phyloP scores from a whole-genome alignment of 2,329 filamentous ascomycete species.

The Endocalyx cinctus region DNA sequence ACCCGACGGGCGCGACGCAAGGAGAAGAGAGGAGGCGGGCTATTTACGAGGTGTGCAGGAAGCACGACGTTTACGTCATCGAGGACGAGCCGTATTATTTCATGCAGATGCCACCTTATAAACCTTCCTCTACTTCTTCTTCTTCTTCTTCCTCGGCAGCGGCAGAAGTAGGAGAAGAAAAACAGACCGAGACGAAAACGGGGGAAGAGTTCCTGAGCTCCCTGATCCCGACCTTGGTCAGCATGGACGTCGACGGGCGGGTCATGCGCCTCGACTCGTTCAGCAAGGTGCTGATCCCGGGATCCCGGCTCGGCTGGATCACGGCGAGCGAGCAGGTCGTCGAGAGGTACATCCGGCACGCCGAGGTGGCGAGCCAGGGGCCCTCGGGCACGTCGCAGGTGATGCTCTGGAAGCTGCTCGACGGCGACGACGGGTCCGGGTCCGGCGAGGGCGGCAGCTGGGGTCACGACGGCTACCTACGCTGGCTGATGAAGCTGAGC shows the following conservation, averaged over 20 bases:
- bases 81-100: conserved; percentile 97
- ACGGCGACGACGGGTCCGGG: too few species aligned
- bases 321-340: conserved; percentile 81
- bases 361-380: conserved; percentile 79
- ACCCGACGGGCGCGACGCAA: conserved; percentile 85
- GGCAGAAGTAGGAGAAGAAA: too few species aligned
- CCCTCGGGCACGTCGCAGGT: conserved; percentile 82
- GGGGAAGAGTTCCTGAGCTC: conserved; percentile 68
- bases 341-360: conserved; percentile 76
- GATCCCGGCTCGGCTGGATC: conserved; percentile 80
- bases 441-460: too few species aligned
- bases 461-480: conserved; percentile 85
- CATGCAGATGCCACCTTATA: conserved; percentile 79
- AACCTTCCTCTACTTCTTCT: too few species aligned
- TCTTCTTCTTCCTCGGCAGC: too few species aligned
- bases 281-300: conserved; percentile 84
- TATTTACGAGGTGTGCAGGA: conserved; percentile 73
- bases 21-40: conserved; percentile 60
- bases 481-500: conserved; percentile 82
- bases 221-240: conserved; percentile 71
- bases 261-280: conserved; percentile 91
- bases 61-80: conserved; percentile 81
- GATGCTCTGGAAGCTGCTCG: conserved; percentile 80
- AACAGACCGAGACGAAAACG: conserved; percentile 3
- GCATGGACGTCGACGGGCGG: conserved; percentile 79